These are phyloP conservation scores for Aegilops umbellulata DNA, from an alignment of 176 grass and related monocot genomes.

Conservation along the genomic window DNA sequence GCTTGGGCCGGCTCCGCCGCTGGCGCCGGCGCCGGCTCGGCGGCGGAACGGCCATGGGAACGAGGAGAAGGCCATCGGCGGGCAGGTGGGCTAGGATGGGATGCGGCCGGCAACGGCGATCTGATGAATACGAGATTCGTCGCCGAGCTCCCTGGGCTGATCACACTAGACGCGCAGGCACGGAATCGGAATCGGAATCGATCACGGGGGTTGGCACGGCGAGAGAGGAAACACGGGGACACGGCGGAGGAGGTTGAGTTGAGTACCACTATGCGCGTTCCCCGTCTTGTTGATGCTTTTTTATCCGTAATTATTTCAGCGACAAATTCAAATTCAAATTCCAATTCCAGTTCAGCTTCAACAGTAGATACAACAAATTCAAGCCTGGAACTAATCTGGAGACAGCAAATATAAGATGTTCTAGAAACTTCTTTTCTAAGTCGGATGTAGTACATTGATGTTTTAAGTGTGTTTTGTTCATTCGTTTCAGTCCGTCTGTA, in stretches of 20 bases:
- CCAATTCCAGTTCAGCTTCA: no score
- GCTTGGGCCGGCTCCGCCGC: slow-evolving; percentile 15
- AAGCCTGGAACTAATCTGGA: no score
- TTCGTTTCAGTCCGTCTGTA: no score
- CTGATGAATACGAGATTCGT: background rate
- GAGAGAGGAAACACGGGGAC: no score
- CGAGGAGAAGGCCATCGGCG: slow-evolving; percentile 21
- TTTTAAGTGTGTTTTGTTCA: no score
- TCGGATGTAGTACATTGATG: no score
- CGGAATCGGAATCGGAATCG: background rate
- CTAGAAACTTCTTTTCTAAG: no score
- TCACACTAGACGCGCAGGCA: background rate
- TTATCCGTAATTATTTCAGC: no score
- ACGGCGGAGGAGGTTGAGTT: background rate
- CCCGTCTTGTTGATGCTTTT: background rate
- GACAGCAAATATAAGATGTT: no score
- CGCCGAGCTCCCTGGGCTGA: background rate
- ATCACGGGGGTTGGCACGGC: background rate
- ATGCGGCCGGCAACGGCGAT: background rate
- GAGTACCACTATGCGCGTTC: background rate
- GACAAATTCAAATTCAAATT: background rate
- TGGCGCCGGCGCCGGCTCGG: background rate
- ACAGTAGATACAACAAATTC: no score
- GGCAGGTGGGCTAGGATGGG: no score
- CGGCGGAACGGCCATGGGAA: slow-evolving; percentile 50